Conservation (phyloP, 2,329 filamentous ascomycete genomes). For the Pseudogymnoascus sp. region DNA sequence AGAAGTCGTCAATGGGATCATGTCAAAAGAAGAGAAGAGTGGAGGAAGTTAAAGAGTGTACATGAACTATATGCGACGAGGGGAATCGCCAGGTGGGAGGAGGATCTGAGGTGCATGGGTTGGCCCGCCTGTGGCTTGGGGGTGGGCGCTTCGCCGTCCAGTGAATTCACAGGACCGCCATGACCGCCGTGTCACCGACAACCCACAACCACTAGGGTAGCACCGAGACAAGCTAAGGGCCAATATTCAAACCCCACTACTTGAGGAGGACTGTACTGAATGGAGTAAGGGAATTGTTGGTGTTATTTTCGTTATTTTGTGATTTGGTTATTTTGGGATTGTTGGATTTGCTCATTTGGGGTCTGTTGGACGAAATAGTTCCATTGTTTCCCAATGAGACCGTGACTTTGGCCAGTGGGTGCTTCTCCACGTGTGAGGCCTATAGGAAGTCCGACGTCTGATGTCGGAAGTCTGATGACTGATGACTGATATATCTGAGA, state of each 20-base stretch:
- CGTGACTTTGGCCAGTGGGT: not conserved
- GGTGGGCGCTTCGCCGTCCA: not conserved
- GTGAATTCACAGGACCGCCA: not conserved
- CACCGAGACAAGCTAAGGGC: not conserved
- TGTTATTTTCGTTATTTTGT: not conserved
- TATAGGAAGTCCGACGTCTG: not conserved
- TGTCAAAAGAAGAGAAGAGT: not conserved
- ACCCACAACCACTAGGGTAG: not conserved
- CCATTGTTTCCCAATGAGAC: not conserved
- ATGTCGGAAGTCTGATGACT: not conserved
- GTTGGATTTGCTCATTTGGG: not conserved
- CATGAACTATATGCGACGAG: not conserved
- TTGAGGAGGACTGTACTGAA: not conserved
- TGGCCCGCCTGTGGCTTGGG: not conserved
- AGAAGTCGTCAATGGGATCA: not conserved
- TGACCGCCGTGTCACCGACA: not conserved
- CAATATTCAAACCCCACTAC: not conserved
- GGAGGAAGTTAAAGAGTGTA: not conserved
- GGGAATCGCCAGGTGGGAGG: not conserved
- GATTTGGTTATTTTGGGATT: not conserved
- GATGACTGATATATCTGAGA: not conserved
- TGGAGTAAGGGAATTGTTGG: not conserved
- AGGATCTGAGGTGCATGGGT: not conserved
- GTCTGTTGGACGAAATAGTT: not conserved
- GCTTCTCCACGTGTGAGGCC: not conserved